Percentiles rank a stretch among this genome's conserved stretches.
These are phyloP conservation scores for Puccinia hordei DNA, from an alignment of 1,284 basidiomycete genomes.

Conservation along the genomic window DNA sequence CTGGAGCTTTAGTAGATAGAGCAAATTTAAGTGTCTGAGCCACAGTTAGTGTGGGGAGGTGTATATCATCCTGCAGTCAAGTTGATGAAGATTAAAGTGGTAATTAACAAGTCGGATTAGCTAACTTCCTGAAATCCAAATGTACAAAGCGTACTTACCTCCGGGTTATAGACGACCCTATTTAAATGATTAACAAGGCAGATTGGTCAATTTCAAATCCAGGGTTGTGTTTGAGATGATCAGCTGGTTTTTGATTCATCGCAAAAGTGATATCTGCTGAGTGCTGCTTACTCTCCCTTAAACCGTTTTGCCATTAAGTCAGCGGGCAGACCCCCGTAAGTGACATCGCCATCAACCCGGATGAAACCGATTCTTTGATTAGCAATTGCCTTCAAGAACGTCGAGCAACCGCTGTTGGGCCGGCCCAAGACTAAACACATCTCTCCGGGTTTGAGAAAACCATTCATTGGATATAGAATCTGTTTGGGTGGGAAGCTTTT, in stretches of 20 bases:
- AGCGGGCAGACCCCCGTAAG: slow-evolving; percentile 68
- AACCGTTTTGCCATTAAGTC: slow-evolving; percentile 34
- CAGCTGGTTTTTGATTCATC: background rate
- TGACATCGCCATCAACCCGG: slow-evolving; percentile 65
- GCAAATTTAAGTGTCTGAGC: slow-evolving; percentile 66
- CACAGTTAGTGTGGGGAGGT: slow-evolving; percentile 68
- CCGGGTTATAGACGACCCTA: slow-evolving; percentile 52
- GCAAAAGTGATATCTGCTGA: background rate
- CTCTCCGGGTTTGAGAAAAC: slow-evolving; percentile 70
- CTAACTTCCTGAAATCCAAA: background rate
- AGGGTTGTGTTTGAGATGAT: background rate
- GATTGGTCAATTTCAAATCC: background rate
- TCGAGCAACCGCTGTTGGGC: slow-evolving; percentile 62
- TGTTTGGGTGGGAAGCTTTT: slow-evolving; percentile 55
- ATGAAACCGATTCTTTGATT: slow-evolving; percentile 59
- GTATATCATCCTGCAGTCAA: slow-evolving; percentile 65
- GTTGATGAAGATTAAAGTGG: background rate
- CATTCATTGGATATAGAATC: slow-evolving; percentile 67
- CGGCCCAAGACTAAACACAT: slow-evolving; percentile 65
- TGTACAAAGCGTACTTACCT: background rate
- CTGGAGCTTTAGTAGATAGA: slow-evolving; percentile 64
- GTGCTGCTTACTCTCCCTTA: slow-evolving; percentile 46
- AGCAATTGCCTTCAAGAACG: slow-evolving; percentile 60
- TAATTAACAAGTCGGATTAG: background rate
- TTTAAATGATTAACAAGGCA: background rate